Evolutionary conservation across 2,329 filamentous ascomycete genomes (phyloP).

Genomic region (Penicillium brasilianum): DNA sequence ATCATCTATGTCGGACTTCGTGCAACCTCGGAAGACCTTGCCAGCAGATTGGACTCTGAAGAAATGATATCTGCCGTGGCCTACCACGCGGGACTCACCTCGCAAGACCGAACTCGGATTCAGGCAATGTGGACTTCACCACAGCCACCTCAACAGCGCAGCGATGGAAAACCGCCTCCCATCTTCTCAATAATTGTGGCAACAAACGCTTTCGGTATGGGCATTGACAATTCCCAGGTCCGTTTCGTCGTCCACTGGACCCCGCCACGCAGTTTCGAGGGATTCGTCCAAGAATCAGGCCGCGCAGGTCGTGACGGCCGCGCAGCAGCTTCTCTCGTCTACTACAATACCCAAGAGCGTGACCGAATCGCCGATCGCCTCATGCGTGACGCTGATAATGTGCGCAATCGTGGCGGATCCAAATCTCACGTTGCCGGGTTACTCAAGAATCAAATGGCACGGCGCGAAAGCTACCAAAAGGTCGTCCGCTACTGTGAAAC

Average conservation of each 20-base stretch:
- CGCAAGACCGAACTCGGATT: conserved; percentile 68
- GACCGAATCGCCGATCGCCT: conserved; percentile 70
- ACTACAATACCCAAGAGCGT: conserved; percentile 86
- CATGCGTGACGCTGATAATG: conserved; percentile 48
- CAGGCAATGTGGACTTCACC: conserved; percentile 49
- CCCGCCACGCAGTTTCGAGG: conserved; percentile 90
- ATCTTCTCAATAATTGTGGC: conserved; percentile 93
- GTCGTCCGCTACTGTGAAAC: conserved; percentile 83
- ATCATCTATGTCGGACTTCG: conserved; percentile 55
- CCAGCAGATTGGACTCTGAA: conserved; percentile 40
- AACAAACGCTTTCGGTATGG: conserved; percentile 97
- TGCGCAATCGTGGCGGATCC: conserved; percentile 37
- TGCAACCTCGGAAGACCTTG: conserved; percentile 47
- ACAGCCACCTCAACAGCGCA: conserved; percentile 6
- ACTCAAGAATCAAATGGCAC: conserved; percentile 45
- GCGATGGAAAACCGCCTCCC: conserved; percentile 41
- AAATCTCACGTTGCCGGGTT: conserved; percentile 45
- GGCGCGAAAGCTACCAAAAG: conserved; percentile 67
- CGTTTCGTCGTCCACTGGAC: conserved; percentile 96
- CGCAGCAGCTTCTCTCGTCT: conserved; percentile 83
- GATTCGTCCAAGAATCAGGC: conserved; percentile 94
- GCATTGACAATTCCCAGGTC: conserved; percentile 93
- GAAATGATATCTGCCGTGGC: conserved; percentile 49
- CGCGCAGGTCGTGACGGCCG: conserved; percentile 89
- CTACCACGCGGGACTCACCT: conserved; percentile 69